Conservation (phyloP, 2,329 filamentous ascomycete genomes). For the Fusarium globosum region DNA sequence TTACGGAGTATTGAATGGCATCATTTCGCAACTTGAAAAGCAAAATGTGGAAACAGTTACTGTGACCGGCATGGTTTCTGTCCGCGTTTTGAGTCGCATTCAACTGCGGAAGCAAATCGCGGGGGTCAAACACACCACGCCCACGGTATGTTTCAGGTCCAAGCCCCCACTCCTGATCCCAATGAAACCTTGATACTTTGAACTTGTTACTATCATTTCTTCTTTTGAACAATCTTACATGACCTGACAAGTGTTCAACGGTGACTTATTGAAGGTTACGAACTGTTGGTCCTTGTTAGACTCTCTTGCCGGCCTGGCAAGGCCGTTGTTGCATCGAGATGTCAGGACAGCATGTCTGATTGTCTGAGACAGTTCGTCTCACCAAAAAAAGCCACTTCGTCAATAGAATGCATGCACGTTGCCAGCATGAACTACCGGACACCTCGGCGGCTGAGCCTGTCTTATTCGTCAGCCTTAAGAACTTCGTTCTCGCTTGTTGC, state of each 20-base stretch:
- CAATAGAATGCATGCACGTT: constrained; percentile 20
- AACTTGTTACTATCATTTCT: constrained; percentile 14
- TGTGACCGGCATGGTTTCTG: constrained; percentile 31
- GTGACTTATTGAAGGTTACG: background rate
- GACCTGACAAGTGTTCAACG: background rate
- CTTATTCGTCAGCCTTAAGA: constrained; percentile 33
- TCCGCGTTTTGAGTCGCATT: constrained; percentile 24
- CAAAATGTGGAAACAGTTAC: constrained; percentile 35
- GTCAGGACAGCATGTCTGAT: constrained; percentile 5
- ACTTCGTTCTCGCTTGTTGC: background rate
- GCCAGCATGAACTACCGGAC: constrained; percentile 20
- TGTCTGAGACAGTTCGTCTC: constrained; percentile 27
- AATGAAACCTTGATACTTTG: constrained; percentile 24
- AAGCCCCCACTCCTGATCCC: constrained; percentile 17
- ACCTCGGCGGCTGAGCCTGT: constrained; percentile 10
- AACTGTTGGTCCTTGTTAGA: background rate
- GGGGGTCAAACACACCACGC: constrained; percentile 24
- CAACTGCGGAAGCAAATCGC: constrained; percentile 37
- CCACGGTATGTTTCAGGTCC: constrained; percentile 44
- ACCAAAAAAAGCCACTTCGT: constrained; percentile 21
- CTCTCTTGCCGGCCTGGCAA: background rate
- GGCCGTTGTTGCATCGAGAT: constrained; percentile 15
- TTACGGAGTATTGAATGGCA: constrained; percentile 37
- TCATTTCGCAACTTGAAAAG: constrained; percentile 36
- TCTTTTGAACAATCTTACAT: background rate